A percentile compares a stretch with the other conserved stretches of the same genome.
phyloP scores from a whole-genome alignment of 2,329 filamentous ascomycete genomes.

The Aplosporella prunicola region DNA sequence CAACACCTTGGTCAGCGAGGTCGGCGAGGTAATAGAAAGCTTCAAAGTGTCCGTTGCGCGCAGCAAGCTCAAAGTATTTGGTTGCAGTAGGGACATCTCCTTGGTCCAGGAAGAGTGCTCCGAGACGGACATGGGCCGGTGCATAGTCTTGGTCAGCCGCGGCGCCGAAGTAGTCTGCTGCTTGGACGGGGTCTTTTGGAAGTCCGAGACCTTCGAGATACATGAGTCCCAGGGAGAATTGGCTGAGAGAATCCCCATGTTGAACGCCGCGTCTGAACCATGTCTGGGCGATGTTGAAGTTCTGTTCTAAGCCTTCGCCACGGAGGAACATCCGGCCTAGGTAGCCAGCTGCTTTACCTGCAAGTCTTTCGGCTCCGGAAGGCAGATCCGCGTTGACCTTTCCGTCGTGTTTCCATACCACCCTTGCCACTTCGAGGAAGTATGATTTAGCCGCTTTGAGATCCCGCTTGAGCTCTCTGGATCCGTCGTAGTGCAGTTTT shows the following conservation, averaged over 20 bases:
- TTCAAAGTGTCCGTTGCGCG: conserved; percentile 73
- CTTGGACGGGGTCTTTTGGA: conserved; percentile 57
- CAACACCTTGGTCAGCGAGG: conserved; percentile 70
- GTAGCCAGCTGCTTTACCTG: conserved; percentile 75
- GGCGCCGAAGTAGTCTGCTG: conserved; percentile 65
- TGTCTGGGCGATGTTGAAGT: conserved; percentile 61
- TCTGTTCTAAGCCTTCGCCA: conserved; percentile 74
- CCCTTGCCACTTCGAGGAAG: conserved; percentile 68
- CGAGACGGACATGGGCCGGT: conserved; percentile 72
- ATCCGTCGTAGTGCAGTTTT: conserved; percentile 80
- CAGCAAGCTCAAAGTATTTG: conserved; percentile 80
- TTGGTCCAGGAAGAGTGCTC: conserved; percentile 77
- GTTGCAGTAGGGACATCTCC: conserved; percentile 72
- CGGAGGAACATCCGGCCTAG: conserved; percentile 83
- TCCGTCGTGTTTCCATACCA: conserved; percentile 77
- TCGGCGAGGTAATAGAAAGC: conserved; percentile 89
- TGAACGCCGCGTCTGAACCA: conserved; percentile 77
- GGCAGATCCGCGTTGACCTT: conserved; percentile 61
- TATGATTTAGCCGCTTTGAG: conserved; percentile 66
- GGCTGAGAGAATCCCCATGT: conserved; percentile 71
- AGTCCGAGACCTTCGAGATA: conserved; percentile 70
- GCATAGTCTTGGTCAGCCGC: conserved; percentile 76
- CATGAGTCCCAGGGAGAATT: conserved; percentile 77
- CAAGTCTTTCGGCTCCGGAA: conserved; percentile 63
- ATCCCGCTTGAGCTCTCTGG: conserved; percentile 63